phyloP scores from a whole-genome alignment of 2,329 filamentous ascomycete genomes.

The Colletotrichum lupini region DNA sequence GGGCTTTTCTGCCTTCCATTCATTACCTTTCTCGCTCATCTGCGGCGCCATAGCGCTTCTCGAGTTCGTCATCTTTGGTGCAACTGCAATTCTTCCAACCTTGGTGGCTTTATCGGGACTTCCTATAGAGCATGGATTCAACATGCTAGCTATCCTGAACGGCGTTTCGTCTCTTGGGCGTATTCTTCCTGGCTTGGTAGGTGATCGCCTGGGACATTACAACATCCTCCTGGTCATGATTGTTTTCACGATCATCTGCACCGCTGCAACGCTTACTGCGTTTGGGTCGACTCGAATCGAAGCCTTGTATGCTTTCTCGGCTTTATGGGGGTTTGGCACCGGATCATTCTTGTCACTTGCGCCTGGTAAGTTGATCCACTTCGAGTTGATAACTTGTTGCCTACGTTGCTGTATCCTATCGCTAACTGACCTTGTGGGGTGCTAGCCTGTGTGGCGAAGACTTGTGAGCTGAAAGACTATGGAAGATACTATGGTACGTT shows the following conservation, averaged over 20 bases:
- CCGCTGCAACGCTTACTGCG: constrained; percentile 55
- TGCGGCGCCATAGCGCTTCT: constrained; percentile 39
- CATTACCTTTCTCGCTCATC: neutral
- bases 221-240: constrained; percentile 51
- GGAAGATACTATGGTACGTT: constrained; percentile 37
- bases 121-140: constrained; percentile 52
- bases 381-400: neutral
- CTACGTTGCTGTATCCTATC: too few species aligned
- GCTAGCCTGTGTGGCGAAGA: constrained; percentile 56
- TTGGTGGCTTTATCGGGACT: constrained; percentile 51
- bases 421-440: neutral
- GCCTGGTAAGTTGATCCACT: neutral
- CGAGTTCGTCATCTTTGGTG: constrained; percentile 60
- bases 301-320: constrained; percentile 56
- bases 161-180: constrained; percentile 54
- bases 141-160: constrained; percentile 56
- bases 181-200: constrained; percentile 54
- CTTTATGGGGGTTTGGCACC: constrained; percentile 59
- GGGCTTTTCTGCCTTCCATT: neutral
- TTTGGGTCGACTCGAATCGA: constrained; percentile 51
- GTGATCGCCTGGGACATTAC: constrained; percentile 56
- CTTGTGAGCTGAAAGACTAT: constrained; percentile 58
- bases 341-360: constrained; percentile 45
- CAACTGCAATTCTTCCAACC: constrained; percentile 57
- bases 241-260: constrained; percentile 43